A percentile compares a stretch with the other conserved stretches of the same genome.
These are phyloP conservation scores for Discostella stelligeroides DNA, from an alignment of 108 stramenopile species.

Conservation along the genomic window DNA sequence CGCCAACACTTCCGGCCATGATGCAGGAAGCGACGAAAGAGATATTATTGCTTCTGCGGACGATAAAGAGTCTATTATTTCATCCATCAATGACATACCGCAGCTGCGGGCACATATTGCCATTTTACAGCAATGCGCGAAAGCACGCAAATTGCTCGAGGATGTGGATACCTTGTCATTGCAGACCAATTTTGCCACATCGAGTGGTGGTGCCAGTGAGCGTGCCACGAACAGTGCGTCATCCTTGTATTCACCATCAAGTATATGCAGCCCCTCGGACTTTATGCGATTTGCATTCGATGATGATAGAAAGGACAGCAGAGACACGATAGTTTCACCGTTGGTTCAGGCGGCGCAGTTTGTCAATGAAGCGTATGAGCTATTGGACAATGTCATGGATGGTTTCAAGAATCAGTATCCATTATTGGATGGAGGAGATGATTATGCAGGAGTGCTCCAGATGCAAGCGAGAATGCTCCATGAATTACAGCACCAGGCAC, in stretches of 20 bases:
- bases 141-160: constrained; percentile 19
- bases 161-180: constrained; percentile 22
- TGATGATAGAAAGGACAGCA: constrained; percentile 22
- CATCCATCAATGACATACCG: constrained; percentile 6
- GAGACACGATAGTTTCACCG: constrained; percentile 6
- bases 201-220: constrained; percentile 1
- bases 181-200: constrained; percentile 19
- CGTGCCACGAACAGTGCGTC: background rate
- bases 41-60: background rate
- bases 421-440: too few relatives aligned
- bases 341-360: constrained; percentile 34
- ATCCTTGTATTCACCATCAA: constrained; percentile 13
- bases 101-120: constrained; percentile 7
- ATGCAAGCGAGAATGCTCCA: constrained; percentile 31
- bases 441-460: background rate
- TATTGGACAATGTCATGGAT: constrained; percentile 11
- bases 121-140: constrained; percentile 26
- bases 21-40: background rate
- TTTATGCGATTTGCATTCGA: constrained; percentile 14
- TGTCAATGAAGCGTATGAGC: background rate
- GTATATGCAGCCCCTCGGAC: constrained; percentile 4
- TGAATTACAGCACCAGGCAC: constrained; percentile 21
- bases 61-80: background rate
- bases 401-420: background rate
- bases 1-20: background rate